Conservation (phyloP, 2,329 filamentous ascomycete genomes). For the Teratosphaeria destructans region DNA sequence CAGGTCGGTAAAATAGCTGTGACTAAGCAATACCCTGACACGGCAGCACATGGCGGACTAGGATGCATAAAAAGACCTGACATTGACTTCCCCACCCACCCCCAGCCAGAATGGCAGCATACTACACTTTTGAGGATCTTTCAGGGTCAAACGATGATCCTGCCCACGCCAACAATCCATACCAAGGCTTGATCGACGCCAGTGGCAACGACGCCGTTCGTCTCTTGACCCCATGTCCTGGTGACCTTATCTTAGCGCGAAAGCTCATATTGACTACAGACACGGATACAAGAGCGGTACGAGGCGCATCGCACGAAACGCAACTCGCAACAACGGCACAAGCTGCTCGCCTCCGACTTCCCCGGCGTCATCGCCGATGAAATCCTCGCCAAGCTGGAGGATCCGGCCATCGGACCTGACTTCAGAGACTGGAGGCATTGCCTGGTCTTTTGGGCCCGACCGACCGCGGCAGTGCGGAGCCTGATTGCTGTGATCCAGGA, state of each 20-base stretch:
- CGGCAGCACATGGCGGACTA: background rate
- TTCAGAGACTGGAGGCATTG: constrained; percentile 71
- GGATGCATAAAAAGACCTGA: background rate
- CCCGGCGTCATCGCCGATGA: constrained; percentile 64
- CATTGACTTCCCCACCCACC: background rate
- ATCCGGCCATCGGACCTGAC: constrained; percentile 52
- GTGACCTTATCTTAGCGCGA: too few species aligned
- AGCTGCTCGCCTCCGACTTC: constrained; percentile 60
- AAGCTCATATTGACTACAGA: constrained; percentile 31
- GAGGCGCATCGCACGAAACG: constrained; percentile 61
- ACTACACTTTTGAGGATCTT: constrained; percentile 27
- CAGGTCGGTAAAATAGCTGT: background rate
- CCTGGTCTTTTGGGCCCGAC: constrained; percentile 79
- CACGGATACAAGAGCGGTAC: constrained; percentile 62
- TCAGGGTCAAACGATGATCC: constrained; percentile 14
- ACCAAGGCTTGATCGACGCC: constrained; percentile 59
- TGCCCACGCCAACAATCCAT: constrained; percentile 54
- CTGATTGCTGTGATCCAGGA: constrained; percentile 61
- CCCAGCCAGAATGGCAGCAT: constrained; percentile 19
- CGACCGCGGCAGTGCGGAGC: constrained; percentile 58
- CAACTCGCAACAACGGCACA: constrained; percentile 64
- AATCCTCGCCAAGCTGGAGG: constrained; percentile 59
- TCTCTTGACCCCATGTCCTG: background rate
- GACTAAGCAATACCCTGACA: background rate
- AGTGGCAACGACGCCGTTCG: constrained; percentile 59